phyloP scores from a whole-genome alignment of 1,284 basidiomycete species.

The Rhodotorula sp. region DNA sequence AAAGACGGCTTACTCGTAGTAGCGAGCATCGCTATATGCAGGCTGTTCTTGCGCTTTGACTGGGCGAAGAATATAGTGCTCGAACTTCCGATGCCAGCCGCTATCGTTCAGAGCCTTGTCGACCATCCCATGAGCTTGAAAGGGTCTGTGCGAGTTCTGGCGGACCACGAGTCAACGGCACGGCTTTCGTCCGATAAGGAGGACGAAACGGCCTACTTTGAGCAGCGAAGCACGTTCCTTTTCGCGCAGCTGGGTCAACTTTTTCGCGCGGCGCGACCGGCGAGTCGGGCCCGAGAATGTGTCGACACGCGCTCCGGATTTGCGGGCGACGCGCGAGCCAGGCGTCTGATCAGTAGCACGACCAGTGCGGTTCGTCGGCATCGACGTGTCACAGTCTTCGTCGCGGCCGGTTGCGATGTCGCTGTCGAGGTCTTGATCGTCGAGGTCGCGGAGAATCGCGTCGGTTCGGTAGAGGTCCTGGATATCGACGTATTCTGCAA shows the following conservation, averaged over 20 bases:
- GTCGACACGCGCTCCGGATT: neutral
- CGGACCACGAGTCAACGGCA: neutral
- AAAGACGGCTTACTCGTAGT: no score
- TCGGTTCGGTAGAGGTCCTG: neutral
- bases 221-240: neutral
- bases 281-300: neutral
- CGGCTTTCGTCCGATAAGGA: neutral
- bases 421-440: slow-evolving; percentile 4
- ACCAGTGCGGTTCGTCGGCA: neutral
- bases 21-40: no score
- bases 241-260: neutral
- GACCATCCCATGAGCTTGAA: no score
- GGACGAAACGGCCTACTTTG: neutral
- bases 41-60: no score
- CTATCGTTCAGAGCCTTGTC: no score
- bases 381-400: neutral
- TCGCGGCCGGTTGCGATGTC: neutral
- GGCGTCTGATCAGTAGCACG: neutral
- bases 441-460: neutral
- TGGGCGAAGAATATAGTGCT: no score
- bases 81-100: no score
- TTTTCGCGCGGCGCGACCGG: neutral
- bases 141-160: neutral
- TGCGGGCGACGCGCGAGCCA: neutral
- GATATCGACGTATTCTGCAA: neutral